Base-by-base conservation (phyloP, 1,139 yeast species). In the Kluyveromyces marxianus region DNA sequence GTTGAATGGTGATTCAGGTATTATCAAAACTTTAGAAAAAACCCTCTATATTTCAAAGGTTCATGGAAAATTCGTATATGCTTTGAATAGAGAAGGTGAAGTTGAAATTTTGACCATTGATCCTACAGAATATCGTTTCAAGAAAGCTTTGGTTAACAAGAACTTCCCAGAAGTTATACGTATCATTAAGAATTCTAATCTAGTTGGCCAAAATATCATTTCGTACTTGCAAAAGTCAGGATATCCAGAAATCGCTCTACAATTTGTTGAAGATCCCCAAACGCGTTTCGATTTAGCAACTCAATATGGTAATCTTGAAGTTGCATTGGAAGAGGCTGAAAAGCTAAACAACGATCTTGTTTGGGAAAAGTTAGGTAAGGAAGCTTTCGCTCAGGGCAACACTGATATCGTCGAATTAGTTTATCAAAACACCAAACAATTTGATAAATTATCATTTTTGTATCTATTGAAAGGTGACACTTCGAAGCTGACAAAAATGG, bases 131-230 rank as follows among this genome's bases (percentile, higher is more conserved):
- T 94, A 86, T 71, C 77, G 97, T 60, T 94, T 94, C 76, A 94
- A 94, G 72, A 83, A 83, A 60, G 95, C 98, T 4, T 74, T 94
- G 57, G 86, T 90, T 38, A 87, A 84, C 70, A 84, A 82, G 66
- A 89, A 92, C 66, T 92, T 88, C 69, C 81, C 81, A 54, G 98
- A 94, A 68, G 97, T 94, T 26, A 75, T 92, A 55, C 80, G 96
- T 57, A 80, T 94, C 55, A 92, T 94, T 66, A 83, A 81, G 60
- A 81, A 77, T 50, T 90, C 97, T 28, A 89, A 87, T 62, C 76
- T 94, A 61, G 98, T 94, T 47, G 99, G 99, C 54, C 97, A 94
- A 70, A 89, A 90, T 65, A 92, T 94, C 61, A 90, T 94, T 65
- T 92, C 95, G 5, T 94, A 92, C 66, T 75, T 94, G 60, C 96